Conservation (phyloP, 495 filamentous ascomycete species). For the Tuber calosporum region DNA sequence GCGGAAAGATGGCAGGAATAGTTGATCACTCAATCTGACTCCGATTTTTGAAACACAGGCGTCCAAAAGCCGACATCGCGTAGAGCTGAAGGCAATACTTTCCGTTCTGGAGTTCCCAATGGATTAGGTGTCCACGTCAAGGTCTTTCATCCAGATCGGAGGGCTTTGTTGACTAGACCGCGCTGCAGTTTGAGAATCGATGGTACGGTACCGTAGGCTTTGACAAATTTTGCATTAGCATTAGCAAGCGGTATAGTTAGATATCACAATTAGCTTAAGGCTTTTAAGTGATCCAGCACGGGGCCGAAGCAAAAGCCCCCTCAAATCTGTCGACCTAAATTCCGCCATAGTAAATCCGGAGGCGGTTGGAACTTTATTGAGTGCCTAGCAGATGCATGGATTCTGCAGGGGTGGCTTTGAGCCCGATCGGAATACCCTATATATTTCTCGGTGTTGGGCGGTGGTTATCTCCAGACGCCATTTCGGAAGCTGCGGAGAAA, state of each 20-base stretch:
- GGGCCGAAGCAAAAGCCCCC: background rate
- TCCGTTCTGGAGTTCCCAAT: constrained; percentile 17
- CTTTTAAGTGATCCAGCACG: background rate
- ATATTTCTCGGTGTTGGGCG: background rate
- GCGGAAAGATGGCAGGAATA: background rate
- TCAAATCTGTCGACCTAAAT: background rate
- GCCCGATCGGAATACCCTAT: background rate
- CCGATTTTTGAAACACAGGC: constrained; percentile 6
- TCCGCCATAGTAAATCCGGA: background rate
- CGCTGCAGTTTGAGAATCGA: background rate
- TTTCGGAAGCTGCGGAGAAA: background rate
- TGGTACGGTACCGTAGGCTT: background rate
- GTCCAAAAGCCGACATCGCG: constrained; percentile 14
- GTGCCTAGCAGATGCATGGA: background rate
- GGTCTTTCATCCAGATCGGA: constrained; percentile 17
- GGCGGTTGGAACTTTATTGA: background rate
- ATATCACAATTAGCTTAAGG: background rate
- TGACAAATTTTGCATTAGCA: background rate
- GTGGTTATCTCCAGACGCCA: background rate
- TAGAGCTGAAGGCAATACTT: constrained; percentile 21
- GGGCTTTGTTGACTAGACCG: background rate
- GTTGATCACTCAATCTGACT: constrained; percentile 4
- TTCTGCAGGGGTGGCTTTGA: background rate
- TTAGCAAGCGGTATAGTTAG: background rate
- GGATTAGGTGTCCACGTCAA: constrained; percentile 29